Percentiles rank a stretch among this genome's conserved stretches.
These are phyloP conservation scores for Candida glucosophila DNA, from an alignment of 1,139 yeast genomes.

Conservation along the genomic window DNA sequence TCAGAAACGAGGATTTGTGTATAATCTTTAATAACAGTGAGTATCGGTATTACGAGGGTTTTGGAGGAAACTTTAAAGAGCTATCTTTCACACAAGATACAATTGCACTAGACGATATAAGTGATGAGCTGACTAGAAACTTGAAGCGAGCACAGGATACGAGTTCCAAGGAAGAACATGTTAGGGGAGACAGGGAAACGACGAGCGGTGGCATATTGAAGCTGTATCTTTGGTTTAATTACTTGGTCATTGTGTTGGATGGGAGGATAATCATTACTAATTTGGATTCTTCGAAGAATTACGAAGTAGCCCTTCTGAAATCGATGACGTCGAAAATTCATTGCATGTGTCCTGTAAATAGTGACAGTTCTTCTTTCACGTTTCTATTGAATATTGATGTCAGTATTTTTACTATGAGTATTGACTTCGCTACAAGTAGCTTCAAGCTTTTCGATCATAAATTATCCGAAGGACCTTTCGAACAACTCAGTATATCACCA, in stretches of 20 bases:
- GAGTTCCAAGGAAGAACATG: conserved; percentile 26
- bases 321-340: conserved; percentile 11
- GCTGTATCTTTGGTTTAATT: conserved; percentile 16
- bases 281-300: conserved; percentile 16
- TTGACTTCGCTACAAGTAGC: conserved; percentile 15
- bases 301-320: conserved; percentile 17
- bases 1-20: conserved; percentile 50
- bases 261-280: conserved; percentile 20
- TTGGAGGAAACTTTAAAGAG: conserved; percentile 59
- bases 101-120: conserved; percentile 22
- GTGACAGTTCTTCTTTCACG: conserved; percentile 4
- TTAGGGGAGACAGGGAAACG: too few relatives aligned
- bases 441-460: conserved; percentile 25
- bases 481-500: conserved; percentile 46
- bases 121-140: too few relatives aligned
- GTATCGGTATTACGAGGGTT: conserved; percentile 59
- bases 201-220: conserved; percentile 19
- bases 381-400: conserved; percentile 9
- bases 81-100: conserved; percentile 26
- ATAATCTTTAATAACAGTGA: conserved; percentile 51
- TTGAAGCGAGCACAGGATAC: too few relatives aligned
- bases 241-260: conserved; percentile 24
- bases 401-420: conserved; percentile 20
- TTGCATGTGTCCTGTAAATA: conserved; percentile 7
- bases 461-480: conserved; percentile 53